These are phyloP conservation scores for Ramichloridium luteum DNA, from an alignment of 2,329 filamentous ascomycete genomes.

Conservation along the genomic window DNA sequence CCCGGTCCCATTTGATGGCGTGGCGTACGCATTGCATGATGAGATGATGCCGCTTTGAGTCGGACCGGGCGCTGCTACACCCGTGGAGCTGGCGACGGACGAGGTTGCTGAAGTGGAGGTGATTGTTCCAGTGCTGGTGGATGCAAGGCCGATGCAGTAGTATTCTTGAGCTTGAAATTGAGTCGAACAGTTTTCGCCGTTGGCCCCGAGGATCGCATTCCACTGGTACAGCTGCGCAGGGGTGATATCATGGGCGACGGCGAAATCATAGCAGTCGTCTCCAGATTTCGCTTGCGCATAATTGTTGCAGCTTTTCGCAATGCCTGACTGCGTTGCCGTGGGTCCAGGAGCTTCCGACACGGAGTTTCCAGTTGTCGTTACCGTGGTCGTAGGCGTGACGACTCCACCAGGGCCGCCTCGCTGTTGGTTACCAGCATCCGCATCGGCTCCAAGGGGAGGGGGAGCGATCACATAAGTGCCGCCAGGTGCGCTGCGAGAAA, in stretches of 20 bases:
- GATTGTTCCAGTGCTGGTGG: too few relatives aligned
- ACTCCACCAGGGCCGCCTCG: slow-evolving; percentile 1
- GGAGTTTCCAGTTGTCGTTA: too few relatives aligned
- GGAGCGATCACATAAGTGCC: not conserved
- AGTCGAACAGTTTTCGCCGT: slow-evolving; percentile 9
- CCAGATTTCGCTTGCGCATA: slow-evolving; percentile 17
- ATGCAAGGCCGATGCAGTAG: too few relatives aligned
- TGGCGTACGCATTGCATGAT: slow-evolving; percentile 19
- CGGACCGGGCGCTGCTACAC: too few relatives aligned
- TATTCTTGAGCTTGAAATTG: slow-evolving; percentile 9
- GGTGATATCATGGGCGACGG: slow-evolving; percentile 16
- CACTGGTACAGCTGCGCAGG: slow-evolving; percentile 17
- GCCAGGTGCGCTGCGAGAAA: not conserved
- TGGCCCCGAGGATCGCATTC: slow-evolving; percentile 9
- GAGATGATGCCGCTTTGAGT: slow-evolving; percentile 18
- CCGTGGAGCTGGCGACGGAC: too few relatives aligned
- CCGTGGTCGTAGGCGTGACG: too few relatives aligned
- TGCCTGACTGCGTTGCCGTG: slow-evolving; percentile 21
- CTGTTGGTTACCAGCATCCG: not conserved
- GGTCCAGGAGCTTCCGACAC: too few relatives aligned
- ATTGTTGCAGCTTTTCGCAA: slow-evolving; percentile 17
- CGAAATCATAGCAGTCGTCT: slow-evolving; percentile 19
- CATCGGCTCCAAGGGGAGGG: not conserved
- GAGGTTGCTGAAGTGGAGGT: too few relatives aligned
- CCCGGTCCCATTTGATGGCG: slow-evolving; percentile 14